Base-by-base conservation (phyloP, 163 green algal species). In the Coccomyxa subellipsoidea region DNA sequence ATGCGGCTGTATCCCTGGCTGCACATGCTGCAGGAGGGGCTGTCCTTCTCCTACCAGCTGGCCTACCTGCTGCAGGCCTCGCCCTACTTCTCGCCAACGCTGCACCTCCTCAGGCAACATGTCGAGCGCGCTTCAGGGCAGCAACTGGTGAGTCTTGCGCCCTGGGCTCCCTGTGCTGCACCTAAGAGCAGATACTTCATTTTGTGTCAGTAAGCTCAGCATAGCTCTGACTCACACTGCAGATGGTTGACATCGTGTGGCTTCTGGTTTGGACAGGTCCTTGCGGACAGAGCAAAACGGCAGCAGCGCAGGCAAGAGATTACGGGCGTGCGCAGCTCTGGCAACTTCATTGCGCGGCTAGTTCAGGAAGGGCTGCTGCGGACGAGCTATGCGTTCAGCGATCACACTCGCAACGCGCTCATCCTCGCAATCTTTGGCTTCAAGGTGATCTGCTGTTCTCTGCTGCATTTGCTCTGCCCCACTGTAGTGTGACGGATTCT, bases 391-490 rank as follows among this genome's bases (percentile, higher is more conserved):
- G 54, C 89, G 0, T 80, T 92, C 29, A 85, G 91, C 7, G 94
- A 97, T 84, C 87, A 98, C 88, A 82, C 88, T 7, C 90, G 90
- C 66, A 92, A 83, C 47, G 88, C 89, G 4, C 89, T 98, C 53
- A 95, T 98, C 31, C 86, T 96, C 29, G 85, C 90, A 0, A 93
- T 98, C 18, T 97, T 98, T 90, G 93, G 86, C 6, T 97, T 97
- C 91, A 98, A 98, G 92, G 93, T 92, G 71, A 4, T 8, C 32
- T n/a, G n/a, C n/a, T n/a, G n/a, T n/a, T n/a, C n/a, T n/a, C n/a
- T n/a, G n/a, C n/a, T n/a, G n/a, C n/a, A n/a, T n/a, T n/a, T n/a
- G n/a, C n/a, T n/a, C n/a, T n/a, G n/a, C n/a, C n/a, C n/a, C n/a
- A n/a, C n/a, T n/a, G n/a, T n/a, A n/a, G n/a, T n/a, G n/a, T n/a